These are phyloP conservation scores for Blastobotrys buckinghamii DNA, from an alignment of 1,139 yeast genomes.

Conservation along the genomic window DNA sequence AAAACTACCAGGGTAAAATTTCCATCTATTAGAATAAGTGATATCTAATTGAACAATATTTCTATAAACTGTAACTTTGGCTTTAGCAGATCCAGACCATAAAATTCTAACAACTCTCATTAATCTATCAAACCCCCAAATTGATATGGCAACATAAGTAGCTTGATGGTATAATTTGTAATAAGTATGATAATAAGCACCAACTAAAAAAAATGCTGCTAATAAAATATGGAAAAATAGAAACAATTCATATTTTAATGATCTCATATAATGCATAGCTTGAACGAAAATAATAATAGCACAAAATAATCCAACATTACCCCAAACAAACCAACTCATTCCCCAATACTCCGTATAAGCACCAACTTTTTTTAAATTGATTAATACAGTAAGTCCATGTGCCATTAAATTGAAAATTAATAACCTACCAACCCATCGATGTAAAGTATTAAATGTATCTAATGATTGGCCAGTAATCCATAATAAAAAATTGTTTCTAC, in stretches of 20 bases:
- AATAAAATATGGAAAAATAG: constrained; percentile 51
- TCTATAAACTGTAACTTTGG: constrained; percentile 30
- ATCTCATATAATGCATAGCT: constrained; percentile 16
- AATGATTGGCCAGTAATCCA: constrained; percentile 56
- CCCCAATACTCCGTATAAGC: not conserved
- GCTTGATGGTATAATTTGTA: constrained; percentile 28
- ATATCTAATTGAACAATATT: constrained; percentile 28
- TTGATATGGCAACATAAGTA: constrained; percentile 33
- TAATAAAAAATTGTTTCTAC: constrained; percentile 54
- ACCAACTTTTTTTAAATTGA: not conserved
- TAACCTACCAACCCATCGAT: constrained; percentile 54
- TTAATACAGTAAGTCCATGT: not conserved
- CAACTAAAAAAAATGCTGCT: constrained; percentile 50
- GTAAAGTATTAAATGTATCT: constrained; percentile 53
- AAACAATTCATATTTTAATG: constrained; percentile 38
- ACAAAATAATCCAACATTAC: constrained; percentile 16
- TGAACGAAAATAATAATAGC: constrained; percentile 16
- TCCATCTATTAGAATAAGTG: constrained; percentile 33
- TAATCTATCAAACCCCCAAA: constrained; percentile 40
- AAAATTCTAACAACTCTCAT: constrained; percentile 34
- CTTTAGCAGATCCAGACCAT: constrained; percentile 39
- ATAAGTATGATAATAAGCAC: constrained; percentile 54
- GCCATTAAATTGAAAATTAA: constrained; percentile 37
- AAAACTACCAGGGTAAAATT: constrained; percentile 50
- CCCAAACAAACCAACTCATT: constrained; percentile 32